These are phyloP conservation scores for Pelagomonas calceolata DNA, from an alignment of 108 stramenopile species.

Conservation along the genomic window DNA sequence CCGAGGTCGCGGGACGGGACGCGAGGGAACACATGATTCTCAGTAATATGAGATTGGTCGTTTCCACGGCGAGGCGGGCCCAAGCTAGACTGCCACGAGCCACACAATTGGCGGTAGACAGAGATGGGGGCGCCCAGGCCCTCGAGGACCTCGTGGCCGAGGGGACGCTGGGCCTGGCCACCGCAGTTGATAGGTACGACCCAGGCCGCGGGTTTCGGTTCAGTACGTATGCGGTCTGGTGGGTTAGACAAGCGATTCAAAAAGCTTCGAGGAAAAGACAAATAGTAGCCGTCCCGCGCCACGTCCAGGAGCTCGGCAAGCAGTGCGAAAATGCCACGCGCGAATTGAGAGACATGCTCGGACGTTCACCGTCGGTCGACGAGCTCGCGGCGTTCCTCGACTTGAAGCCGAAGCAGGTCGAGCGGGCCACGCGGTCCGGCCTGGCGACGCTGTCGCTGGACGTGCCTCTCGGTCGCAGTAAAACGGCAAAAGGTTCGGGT, in stretches of 20 bases:
- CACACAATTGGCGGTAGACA: background rate
- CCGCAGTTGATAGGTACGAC: conserved; percentile 89
- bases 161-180: conserved; percentile 62
- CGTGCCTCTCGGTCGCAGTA: background rate
- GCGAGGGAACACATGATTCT: no score
- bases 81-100: background rate
- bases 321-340: background rate
- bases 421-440: background rate
- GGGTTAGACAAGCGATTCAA: conserved; percentile 83
- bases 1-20: no score
- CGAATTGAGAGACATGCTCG: background rate
- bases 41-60: background rate
- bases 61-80: background rate
- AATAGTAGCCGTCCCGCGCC: background rate
- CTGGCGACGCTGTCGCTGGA: background rate
- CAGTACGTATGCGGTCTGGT: conserved; percentile 93
- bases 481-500: no score
- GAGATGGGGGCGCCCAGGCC: background rate
- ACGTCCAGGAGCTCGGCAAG: background rate
- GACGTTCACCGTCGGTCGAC: background rate
- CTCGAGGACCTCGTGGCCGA: conserved; percentile 32
- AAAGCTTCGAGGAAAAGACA: background rate
- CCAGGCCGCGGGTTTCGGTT: conserved; percentile 79
- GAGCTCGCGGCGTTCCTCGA: background rate
- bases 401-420: background rate